Evolutionary conservation across 257 asterid genomes (phyloP).

Genomic region (Ligustrum vulgare): DNA sequence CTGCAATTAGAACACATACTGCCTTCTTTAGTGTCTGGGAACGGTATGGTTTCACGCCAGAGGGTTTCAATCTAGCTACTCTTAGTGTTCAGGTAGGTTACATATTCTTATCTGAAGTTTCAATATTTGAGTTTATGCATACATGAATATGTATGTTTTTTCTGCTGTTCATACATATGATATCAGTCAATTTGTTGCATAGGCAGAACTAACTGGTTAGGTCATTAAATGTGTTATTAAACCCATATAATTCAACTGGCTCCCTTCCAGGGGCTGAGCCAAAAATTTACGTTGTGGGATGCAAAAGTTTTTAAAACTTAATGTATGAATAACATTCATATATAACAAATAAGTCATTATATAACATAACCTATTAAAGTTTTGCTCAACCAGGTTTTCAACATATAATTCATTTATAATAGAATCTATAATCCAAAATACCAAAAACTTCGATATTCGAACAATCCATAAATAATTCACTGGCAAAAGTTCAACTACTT

Average conservation of each 20-base stretch:
- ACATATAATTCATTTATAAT: too few relatives aligned
- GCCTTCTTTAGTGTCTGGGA: conserved; percentile 98
- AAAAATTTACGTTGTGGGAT: too few relatives aligned
- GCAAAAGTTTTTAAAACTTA: too few relatives aligned
- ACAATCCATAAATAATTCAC: too few relatives aligned
- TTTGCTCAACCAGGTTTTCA: too few relatives aligned
- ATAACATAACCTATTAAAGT: too few relatives aligned
- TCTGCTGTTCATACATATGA: neutral
- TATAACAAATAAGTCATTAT: too few relatives aligned
- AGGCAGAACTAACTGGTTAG: neutral
- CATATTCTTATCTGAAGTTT: conserved; percentile 23
- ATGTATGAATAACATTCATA: too few relatives aligned
- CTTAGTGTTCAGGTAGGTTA: conserved; percentile 75
- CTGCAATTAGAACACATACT: conserved; percentile 89
- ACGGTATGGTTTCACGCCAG: conserved; percentile 95
- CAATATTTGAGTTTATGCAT: conserved; percentile 1
- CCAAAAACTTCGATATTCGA: too few relatives aligned
- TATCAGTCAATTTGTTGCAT: neutral
- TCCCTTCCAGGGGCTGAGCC: neutral
- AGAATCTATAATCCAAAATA: too few relatives aligned
- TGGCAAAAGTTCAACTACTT: too few relatives aligned
- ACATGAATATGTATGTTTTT: neutral
- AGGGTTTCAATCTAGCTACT: conserved; percentile 95
- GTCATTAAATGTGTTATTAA: neutral
- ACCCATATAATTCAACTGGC: neutral